Base-by-base conservation (phyloP, 73 alveolate species). In the Durusdinium trenchii region DNA sequence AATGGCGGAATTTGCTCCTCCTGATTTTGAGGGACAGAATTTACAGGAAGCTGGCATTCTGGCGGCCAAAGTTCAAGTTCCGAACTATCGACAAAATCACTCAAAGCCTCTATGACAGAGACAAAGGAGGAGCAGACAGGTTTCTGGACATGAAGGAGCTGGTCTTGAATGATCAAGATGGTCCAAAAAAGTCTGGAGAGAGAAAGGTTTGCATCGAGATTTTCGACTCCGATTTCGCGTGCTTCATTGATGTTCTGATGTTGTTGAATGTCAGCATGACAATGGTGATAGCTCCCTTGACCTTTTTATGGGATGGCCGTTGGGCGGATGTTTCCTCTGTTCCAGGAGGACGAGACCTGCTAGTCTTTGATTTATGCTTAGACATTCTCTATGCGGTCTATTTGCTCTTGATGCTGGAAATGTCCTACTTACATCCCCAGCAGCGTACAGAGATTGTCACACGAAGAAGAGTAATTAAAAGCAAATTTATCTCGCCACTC, bases 301-400 rank as follows among this genome's bases (percentile, higher is more conserved):
- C 99, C 50, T 94, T 94, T 42, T 81, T 94, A 1, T 94, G 99
- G 99, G 99, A 78, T 45, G 99, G 99, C 51, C 91, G 94, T 40
- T 94, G 93, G 93, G 50, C 51, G 40, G 99, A 94, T 43, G 83
- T n/a, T 23, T 50, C 99, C 52, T 52, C 94, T 5, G 83, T 94
- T 1, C 99, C 99, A 0, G 99, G 99, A 23, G 94, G 99, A 6
- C 46, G 75, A 35, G 94, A 50, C 51, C 18, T 51, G n/a, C 40
- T 84, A 52, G 38, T 84, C 28, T 52, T 84, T 73, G 76, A 51
- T 51, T 40, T 84, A 18, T 84, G 52, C 38, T n/a, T 84, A 6
- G 73, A 84, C 51, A 61, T 84, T 32, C 12, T 50, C 9, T 84
- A 51, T 52, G 76, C 94, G 36, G 32, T 84, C 51, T 84, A 84